These are phyloP conservation scores for Aspergillus cejpii DNA, from an alignment of 2,329 filamentous ascomycete species.

Conservation along the genomic window DNA sequence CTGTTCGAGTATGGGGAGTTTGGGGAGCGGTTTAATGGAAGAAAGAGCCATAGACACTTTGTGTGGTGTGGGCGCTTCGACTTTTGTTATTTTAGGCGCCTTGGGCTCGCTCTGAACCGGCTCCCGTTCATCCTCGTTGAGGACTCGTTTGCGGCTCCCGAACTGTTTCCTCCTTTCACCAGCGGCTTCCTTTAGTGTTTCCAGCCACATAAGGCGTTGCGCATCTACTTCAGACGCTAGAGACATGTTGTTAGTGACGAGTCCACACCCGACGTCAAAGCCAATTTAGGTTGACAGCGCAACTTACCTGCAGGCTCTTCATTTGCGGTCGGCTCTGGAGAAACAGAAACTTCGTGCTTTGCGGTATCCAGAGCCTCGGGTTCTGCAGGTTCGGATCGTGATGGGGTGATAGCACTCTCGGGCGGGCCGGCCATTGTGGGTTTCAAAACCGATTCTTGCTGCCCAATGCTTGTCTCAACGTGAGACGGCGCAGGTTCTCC, in stretches of 20 bases:
- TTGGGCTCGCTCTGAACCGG: conserved; percentile 18
- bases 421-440: neutral
- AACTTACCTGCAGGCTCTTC: neutral
- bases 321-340: neutral
- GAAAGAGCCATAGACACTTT: conserved; percentile 27
- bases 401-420: neutral
- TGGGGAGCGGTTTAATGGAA: conserved; percentile 28
- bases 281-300: neutral
- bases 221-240: conserved; percentile 7
- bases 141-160: conserved; percentile 25
- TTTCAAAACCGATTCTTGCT: neutral
- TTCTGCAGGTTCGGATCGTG: neutral
- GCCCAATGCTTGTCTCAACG: neutral
- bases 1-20: conserved; percentile 32
- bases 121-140: conserved; percentile 18
- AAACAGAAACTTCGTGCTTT: neutral
- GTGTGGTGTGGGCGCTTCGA: conserved; percentile 11
- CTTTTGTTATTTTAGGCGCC: conserved; percentile 19
- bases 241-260: conserved; percentile 1
- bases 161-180: conserved; percentile 20
- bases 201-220: conserved; percentile 15
- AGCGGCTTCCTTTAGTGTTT: conserved; percentile 18
- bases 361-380: neutral
- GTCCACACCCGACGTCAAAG: neutral
- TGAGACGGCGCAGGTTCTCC: neutral